Percentiles rank a stretch among this genome's conserved stretches.
These are phyloP conservation scores for Umbelopsis sp. DNA, from an alignment of 192 early-diverging fungal genomes.

Conservation along the genomic window DNA sequence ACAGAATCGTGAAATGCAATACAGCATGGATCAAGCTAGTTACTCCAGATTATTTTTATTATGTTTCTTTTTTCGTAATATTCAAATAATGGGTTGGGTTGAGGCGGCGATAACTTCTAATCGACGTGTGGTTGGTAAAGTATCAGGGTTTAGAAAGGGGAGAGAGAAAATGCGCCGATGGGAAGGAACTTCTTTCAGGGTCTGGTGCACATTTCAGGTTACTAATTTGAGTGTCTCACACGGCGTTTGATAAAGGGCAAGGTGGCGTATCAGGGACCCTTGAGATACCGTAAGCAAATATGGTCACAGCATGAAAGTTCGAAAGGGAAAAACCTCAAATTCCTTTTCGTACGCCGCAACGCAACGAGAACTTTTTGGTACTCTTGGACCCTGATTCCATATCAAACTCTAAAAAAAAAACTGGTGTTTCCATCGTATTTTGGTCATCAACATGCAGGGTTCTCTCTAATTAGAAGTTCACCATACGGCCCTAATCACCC, in stretches of 20 bases:
- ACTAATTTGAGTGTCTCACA: background rate
- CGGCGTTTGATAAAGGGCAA: background rate
- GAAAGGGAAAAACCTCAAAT: no score
- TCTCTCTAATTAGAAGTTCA: background rate
- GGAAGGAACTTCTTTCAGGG: conserved; percentile 12
- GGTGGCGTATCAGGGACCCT: conserved; percentile 1
- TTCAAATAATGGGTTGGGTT: no score
- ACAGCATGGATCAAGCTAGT: no score
- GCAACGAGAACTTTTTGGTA: background rate
- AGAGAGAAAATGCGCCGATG: conserved; percentile 11
- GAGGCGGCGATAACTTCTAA: no score
- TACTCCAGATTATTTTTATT: no score
- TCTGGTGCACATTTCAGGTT: conserved; percentile 7
- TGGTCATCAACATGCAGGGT: background rate
- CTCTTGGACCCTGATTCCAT: conserved; percentile 2
- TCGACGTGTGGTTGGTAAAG: background rate
- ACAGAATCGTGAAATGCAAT: no score
- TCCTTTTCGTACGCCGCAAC: background rate
- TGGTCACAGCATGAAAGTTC: background rate
- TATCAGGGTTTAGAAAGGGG: background rate
- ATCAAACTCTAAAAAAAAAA: background rate
- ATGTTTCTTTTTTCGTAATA: no score
- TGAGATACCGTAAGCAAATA: background rate
- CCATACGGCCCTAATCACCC: background rate
- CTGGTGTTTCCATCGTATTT: background rate